Base-by-base conservation (phyloP, 202 grass and related monocot genomes). In the Setaria viridis region DNA sequence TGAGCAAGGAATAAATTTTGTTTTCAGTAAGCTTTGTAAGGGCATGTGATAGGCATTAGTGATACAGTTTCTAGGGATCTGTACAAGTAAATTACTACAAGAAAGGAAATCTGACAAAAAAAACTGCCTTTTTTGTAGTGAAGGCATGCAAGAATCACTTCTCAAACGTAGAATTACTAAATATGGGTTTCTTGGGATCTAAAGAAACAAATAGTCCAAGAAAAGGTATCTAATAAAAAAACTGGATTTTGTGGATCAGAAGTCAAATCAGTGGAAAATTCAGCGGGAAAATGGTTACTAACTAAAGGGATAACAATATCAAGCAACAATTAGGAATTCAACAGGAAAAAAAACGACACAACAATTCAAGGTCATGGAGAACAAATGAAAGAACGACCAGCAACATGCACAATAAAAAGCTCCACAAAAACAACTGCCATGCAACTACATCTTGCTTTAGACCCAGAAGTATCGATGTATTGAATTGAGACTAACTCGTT, bases 81-180 rank as follows among this genome's bases (percentile, higher is more conserved):
- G 39, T 66, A 80, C 21, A 62, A 15, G 73, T 56, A 76, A 39
- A 76, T 14, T 76, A 76, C 33, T 76, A 9, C 8, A 75, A 62
- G 75, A 66, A 66, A 79, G 34, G 46, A 29, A 7, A 37, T 80
- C 1, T n/a, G 39, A 35, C 13, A 15, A 80, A 55, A 46, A 46
- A 54, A n/a, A 34, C 30, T 66, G 3, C 3, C 29, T 53, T 30
- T 6, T 49, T 19, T 2, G 1, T 68, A 67, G 55, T 16, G 14
- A 1, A 58, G 51, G 25, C 37, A 77, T 10, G 11, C 5, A 25
- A 58, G 10, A 25, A 55, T 74, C 19, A 55, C 49, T 32, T 72
- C 25, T 46, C 46, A 50, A 72, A 51, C 29, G 4, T 47, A 73
- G 48, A 49, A 72, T 34, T 34, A 9, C 46, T 51, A 17, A 21